Conservation (phyloP, 2,329 filamentous ascomycete species). For the Paracoccidioides brasiliensis region DNA sequence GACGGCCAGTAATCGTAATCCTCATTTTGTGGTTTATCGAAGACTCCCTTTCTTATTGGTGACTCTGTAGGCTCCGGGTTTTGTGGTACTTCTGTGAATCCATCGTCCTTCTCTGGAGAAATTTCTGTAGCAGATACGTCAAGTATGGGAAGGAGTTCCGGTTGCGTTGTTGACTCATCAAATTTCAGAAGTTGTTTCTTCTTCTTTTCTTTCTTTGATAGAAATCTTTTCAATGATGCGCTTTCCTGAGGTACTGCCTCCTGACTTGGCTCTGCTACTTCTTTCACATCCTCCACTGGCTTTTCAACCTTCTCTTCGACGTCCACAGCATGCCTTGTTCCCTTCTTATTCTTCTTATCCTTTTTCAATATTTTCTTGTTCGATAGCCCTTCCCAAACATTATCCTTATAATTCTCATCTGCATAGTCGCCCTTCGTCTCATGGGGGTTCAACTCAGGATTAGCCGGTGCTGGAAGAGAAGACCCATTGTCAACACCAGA, state of each 20-base stretch:
- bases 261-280: background rate
- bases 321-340: background rate
- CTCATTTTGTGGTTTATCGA: slow-evolving; percentile 3
- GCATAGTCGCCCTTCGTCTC: background rate
- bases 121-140: background rate
- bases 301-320: background rate
- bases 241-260: background rate
- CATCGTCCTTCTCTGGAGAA: background rate
- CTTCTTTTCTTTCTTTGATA: background rate
- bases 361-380: slow-evolving; percentile 28
- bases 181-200: background rate
- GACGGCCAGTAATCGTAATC: slow-evolving; percentile 25
- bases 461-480: background rate
- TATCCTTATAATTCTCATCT: slow-evolving; percentile 8
- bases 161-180: background rate
- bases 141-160: background rate
- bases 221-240: background rate
- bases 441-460: background rate
- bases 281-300: background rate
- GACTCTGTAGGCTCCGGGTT: slow-evolving; percentile 4
- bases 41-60: slow-evolving; percentile 4
- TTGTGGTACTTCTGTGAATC: slow-evolving; percentile 1
- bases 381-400: slow-evolving; percentile 12
- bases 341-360: slow-evolving; percentile 12
- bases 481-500: background rate